Conservation (phyloP, 352 stramenopile genomes). For the Phytophthora tubulina region DNA sequence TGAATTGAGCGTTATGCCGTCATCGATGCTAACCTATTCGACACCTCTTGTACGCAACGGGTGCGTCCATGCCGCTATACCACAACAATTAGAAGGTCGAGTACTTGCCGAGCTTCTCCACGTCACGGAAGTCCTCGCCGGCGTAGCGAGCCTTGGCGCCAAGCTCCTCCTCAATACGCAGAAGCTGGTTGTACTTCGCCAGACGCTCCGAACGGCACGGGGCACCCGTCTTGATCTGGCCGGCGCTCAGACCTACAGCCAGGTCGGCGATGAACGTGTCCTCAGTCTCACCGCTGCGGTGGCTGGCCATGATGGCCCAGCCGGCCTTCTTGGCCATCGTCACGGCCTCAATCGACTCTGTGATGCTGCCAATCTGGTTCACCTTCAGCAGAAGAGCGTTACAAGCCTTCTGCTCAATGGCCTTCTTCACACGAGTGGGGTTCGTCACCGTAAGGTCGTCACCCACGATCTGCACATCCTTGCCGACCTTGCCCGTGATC, state of each 20-base stretch:
- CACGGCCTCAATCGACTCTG: constrained; percentile 99
- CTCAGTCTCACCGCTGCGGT: constrained; percentile 99
- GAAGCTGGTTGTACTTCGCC: constrained; percentile 99
- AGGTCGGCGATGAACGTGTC: constrained; percentile 99
- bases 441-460: constrained; percentile 99
- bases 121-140: constrained; percentile 85
- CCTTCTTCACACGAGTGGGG: constrained; percentile 96
- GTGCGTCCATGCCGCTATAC: no score
- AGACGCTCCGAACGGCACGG: constrained; percentile 98
- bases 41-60: not conserved
- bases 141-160: constrained; percentile 86
- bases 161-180: constrained; percentile 99
- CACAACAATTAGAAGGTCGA: constrained; percentile 32
- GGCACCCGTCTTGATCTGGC: constrained; percentile 99
- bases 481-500: constrained; percentile 88
- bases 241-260: constrained; percentile 98
- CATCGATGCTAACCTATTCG: constrained; percentile 2
- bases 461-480: constrained; percentile 98
- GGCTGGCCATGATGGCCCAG: constrained; percentile 99
- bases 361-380: constrained; percentile 99
- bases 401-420: constrained; percentile 94
- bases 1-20: not conserved
- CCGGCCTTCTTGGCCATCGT: constrained; percentile 99
- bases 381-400: constrained; percentile 99
- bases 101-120: constrained; percentile 91